Percentiles rank a stretch among this genome's conserved stretches.
These are phyloP conservation scores for Saprolegnia parasitica DNA, from an alignment of 352 stramenopile genomes.

Conservation along the genomic window DNA sequence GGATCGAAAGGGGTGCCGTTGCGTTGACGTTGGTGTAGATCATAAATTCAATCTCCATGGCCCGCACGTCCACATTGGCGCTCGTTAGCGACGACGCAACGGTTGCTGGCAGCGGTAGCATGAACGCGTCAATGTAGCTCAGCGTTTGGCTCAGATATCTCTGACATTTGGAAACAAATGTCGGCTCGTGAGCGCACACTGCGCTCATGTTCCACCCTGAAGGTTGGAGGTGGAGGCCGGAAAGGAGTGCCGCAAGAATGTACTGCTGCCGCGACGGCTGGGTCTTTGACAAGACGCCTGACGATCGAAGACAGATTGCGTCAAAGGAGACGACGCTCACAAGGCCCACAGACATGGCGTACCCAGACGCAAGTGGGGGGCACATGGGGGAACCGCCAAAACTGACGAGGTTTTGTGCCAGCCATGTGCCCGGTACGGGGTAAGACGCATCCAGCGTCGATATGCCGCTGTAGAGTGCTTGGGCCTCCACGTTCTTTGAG, in stretches of 20 bases:
- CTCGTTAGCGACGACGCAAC: not conserved
- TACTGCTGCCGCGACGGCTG: not conserved
- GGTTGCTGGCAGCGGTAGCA: not conserved
- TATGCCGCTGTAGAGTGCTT: conserved; percentile 2
- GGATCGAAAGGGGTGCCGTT: not conserved
- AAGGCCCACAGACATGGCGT: not conserved
- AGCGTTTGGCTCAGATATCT: not conserved
- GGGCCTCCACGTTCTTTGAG: not conserved
- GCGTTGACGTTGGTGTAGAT: not conserved
- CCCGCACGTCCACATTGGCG: not conserved
- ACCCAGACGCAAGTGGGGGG: not conserved
- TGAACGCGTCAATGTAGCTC: not conserved
- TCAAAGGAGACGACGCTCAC: not conserved
- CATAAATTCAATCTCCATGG: conserved; percentile 7
- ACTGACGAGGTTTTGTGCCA: not conserved
- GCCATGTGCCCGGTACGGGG: not conserved
- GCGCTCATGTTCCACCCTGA: not conserved
- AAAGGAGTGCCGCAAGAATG: not conserved
- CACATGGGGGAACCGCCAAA: conserved; percentile 10
- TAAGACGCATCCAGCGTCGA: not conserved
- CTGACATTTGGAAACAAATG: not conserved
- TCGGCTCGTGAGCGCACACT: not conserved
- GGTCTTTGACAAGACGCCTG: not conserved
- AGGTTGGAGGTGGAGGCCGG: not conserved
- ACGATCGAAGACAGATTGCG: not conserved